Percentiles rank a stretch among this genome's conserved stretches.
Evolutionary conservation across 2,329 filamentous ascomycete species (phyloP).

Genomic region (Ophiocordyceps unilateralis): DNA sequence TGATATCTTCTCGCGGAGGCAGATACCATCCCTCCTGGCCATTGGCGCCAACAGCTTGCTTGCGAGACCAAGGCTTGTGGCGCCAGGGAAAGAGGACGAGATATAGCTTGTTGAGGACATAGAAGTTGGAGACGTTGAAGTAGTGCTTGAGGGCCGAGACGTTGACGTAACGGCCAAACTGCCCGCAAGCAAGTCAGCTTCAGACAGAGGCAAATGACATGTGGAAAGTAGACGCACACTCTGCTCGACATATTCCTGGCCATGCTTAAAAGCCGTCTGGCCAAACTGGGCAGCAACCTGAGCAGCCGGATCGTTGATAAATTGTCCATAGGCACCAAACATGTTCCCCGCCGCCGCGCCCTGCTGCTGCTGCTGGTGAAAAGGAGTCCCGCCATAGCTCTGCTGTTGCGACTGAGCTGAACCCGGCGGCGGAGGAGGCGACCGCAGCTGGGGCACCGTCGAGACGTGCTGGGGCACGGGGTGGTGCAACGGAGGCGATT

Average conservation of each 20-base stretch:
- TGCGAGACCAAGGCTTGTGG: slow-evolving; percentile 92
- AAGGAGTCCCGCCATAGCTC: slow-evolving; percentile 49
- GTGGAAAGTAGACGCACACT: slow-evolving; percentile 44
- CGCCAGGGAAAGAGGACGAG: slow-evolving; percentile 95
- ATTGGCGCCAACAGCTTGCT: slow-evolving; percentile 56
- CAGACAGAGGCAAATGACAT: slow-evolving; percentile 3
- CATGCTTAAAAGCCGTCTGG: slow-evolving; percentile 77
- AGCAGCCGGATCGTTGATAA: slow-evolving; percentile 89
- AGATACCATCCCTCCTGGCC: slow-evolving; percentile 65
- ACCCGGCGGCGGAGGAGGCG: slow-evolving; percentile 65
- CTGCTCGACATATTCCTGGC: slow-evolving; percentile 87
- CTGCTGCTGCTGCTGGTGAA: slow-evolving; percentile 44
- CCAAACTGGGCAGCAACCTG: slow-evolving; percentile 93
- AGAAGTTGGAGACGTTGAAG: slow-evolving; percentile 97
- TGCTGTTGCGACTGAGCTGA: slow-evolving; percentile 50
- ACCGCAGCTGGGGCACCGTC: slow-evolving; percentile 90
- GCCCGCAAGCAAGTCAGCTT: neutral
- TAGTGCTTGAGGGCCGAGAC: slow-evolving; percentile 92
- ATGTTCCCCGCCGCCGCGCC: slow-evolving; percentile 33
- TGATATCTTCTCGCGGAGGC: slow-evolving; percentile 85
- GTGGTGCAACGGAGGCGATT: slow-evolving; percentile 88
- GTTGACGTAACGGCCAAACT: slow-evolving; percentile 63
- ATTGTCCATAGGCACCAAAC: slow-evolving; percentile 67
- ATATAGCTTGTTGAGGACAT: slow-evolving; percentile 83
- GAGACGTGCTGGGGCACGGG: slow-evolving; percentile 97